Base-by-base conservation (phyloP, 2,329 filamentous ascomycete genomes). In the Fusarium nygamai region DNA sequence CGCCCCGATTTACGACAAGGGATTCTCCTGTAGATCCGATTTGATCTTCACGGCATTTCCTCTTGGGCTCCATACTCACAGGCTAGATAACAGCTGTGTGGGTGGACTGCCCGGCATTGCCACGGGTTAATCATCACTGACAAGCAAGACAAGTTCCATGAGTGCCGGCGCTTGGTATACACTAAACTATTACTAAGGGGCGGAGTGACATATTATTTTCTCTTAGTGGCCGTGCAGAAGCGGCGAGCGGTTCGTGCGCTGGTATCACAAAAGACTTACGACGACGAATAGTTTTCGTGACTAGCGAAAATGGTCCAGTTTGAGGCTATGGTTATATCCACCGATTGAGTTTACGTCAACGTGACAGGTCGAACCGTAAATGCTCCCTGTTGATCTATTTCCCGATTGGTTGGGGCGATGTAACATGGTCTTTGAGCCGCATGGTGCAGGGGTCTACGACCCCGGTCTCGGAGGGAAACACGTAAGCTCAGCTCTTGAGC, bases 1-100 rank as follows among this genome's bases (percentile, higher is more conserved):
- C 34, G 34, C 56, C 41, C 56, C 31, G 56, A 50, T 59, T 59
- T 59, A 36, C 41, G 31, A 20, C 56, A 14, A 59, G 56, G 53
- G 56, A 34, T n/a, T 59, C 56, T 59, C 56, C 56, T 59, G 41
- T 48, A 59, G 41, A 59, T 59, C 24, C 41, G 56, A 59, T 59
- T 50, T 5, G 56, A 29, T 29, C 54, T 34, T 58, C 38, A 34
- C 54, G 54, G 27, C 27, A 46, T 24, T 46, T 27, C 39, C 19
- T 33, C 54, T 46, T 27, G 22, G n/a, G 14, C 33, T 24, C 38
- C 54, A 46, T 44, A 27, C 4, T 22, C 5, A 3, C 0, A 6
- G 6, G 8, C 36, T 36, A 9, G 17, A 36, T 36, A 36, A 46
- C 1, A 34, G n/a, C 19, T 38, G 34, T 39, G 16, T 54, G 34